Evolutionary conservation across 2,329 filamentous ascomycete species (phyloP).

Genomic region (Colletotrichum sp.): DNA sequence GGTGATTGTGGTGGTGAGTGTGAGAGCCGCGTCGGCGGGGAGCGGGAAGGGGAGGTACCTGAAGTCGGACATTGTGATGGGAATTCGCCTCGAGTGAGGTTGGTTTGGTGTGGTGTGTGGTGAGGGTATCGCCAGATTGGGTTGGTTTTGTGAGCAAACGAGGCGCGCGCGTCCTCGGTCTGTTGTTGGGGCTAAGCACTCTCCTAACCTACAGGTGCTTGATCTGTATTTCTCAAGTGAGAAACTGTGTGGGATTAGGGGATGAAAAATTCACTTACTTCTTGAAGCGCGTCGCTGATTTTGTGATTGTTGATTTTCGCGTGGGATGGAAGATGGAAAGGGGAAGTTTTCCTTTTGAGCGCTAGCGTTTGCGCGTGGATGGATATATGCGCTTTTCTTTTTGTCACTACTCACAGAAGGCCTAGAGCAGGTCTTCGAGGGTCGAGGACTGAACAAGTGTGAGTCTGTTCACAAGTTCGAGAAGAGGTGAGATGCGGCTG

Average conservation of each 20-base stretch:
- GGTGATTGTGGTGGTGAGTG: background rate
- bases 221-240: background rate
- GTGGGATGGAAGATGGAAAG: background rate
- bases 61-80: background rate
- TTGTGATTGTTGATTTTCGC: background rate
- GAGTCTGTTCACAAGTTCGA: background rate
- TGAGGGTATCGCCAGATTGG: background rate
- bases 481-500: background rate
- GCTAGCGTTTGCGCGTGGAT: background rate
- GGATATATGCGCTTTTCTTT: background rate
- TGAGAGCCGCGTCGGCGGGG: background rate
- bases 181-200: too few species aligned
- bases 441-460: background rate
- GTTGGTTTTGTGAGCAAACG: background rate
- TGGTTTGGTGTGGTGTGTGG: background rate
- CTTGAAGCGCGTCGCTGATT: accelerated
- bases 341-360: background rate
- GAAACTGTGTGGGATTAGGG: accelerated
- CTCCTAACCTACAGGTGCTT: too few species aligned
- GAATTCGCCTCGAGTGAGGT: background rate
- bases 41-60: background rate
- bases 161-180: background rate
- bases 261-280: background rate
- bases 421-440: background rate
- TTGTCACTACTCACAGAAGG: background rate